Conservation (phyloP, 169 alveolate species). For the Eimeria sp. region DNA sequence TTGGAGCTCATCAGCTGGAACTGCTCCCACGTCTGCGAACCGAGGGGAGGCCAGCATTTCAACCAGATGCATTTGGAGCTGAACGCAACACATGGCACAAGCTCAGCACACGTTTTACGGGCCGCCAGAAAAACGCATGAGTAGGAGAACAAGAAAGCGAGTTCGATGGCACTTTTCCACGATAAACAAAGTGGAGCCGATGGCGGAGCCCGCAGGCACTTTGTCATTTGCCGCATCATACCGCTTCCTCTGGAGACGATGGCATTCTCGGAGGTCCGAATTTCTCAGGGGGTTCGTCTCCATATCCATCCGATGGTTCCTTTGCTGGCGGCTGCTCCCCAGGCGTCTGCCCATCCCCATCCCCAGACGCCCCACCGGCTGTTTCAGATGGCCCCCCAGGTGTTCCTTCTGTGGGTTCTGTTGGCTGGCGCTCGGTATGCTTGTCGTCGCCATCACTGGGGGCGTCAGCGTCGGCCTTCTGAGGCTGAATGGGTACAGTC, state of each 20-base stretch:
- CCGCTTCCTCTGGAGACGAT: slow-evolving; percentile 1
- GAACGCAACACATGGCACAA: background rate
- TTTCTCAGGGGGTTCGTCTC: background rate
- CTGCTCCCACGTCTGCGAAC: background rate
- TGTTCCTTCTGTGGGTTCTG: background rate
- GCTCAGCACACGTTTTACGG: background rate
- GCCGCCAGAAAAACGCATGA: background rate
- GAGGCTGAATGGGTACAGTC: background rate
- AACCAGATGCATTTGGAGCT: background rate
- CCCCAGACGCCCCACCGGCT: background rate
- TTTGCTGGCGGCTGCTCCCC: background rate
- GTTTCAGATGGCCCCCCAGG: background rate
- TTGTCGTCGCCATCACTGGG: background rate
- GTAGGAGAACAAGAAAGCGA: background rate
- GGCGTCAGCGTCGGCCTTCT: background rate
- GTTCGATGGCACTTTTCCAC: background rate
- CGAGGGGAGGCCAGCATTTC: background rate
- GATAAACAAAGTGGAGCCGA: background rate
- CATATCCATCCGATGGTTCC: background rate
- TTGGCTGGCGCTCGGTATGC: background rate
- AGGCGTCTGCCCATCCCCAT: background rate
- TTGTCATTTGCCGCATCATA: background rate
- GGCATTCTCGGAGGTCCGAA: background rate
- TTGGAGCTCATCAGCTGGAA: background rate
- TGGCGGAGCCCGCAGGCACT: background rate